Conservation (phyloP, 306 rosid genomes). For the Mucuna pruriens region DNA sequence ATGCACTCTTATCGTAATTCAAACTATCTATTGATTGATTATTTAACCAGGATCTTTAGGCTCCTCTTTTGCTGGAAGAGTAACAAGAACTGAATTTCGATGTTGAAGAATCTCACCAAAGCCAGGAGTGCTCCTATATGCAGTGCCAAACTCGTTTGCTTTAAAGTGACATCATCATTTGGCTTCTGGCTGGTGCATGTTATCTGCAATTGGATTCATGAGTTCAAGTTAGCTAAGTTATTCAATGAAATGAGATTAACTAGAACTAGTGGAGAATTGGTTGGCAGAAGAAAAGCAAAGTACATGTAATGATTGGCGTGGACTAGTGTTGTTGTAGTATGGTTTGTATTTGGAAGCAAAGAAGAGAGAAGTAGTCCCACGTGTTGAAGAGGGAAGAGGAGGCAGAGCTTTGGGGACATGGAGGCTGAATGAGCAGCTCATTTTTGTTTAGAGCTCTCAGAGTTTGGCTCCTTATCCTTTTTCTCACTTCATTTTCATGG, state of each 20-base stretch:
- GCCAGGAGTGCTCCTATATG: constrained; percentile 77
- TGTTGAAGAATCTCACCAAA: constrained; percentile 51
- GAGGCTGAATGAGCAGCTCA: constrained; percentile 69
- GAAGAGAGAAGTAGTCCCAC: constrained; percentile 41
- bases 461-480: constrained; percentile 55
- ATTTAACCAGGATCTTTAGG: neutral
- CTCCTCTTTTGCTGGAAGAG: neutral
- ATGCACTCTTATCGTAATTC: neutral
- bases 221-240: constrained; percentile 8
- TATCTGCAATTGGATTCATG: constrained; percentile 52
- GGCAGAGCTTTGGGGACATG: constrained; percentile 84
- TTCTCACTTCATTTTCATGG: constrained; percentile 49
- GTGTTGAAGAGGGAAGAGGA: constrained; percentile 49
- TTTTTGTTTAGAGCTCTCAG: constrained; percentile 43
- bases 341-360: constrained; percentile 45
- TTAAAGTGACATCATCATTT: constrained; percentile 35
- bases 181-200: constrained; percentile 48
- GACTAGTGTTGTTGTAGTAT: constrained; percentile 20
- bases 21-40: neutral
- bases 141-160: constrained; percentile 63
- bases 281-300: neutral
- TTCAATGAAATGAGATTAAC: neutral
- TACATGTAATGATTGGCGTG: constrained; percentile 43
- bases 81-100: neutral
- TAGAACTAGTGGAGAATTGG: neutral